A percentile compares a stretch with the other conserved stretches of the same genome.
Evolutionary conservation across 2,329 filamentous ascomycete genomes (phyloP).

Genomic region (Pestalotiopsis sp.): DNA sequence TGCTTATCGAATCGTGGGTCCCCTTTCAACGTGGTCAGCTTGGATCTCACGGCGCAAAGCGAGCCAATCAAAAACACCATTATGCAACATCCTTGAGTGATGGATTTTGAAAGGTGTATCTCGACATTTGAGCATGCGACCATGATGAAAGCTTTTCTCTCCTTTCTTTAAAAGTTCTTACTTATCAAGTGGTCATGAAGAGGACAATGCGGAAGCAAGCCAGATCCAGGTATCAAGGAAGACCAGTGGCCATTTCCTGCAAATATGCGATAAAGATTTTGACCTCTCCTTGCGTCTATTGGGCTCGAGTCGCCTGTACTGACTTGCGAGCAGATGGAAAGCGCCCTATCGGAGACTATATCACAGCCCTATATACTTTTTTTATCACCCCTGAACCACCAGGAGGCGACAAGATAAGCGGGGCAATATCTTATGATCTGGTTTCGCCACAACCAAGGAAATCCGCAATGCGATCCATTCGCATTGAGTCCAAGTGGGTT

Average conservation of each 20-base stretch:
- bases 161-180: too few relatives aligned
- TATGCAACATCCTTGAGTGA: neutral
- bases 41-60: neutral
- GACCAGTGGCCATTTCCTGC: too few relatives aligned
- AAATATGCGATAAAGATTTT: too few relatives aligned
- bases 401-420: neutral
- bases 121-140: neutral
- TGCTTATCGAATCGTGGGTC: neutral
- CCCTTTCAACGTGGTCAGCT: neutral
- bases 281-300: too few relatives aligned
- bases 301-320: too few relatives aligned
- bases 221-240: too few relatives aligned
- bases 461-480: neutral
- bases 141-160: too few relatives aligned
- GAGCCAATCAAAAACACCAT: neutral
- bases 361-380: neutral
- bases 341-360: neutral
- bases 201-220: too few relatives aligned
- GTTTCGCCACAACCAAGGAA: neutral
- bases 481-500: neutral
- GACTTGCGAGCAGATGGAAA: neutral
- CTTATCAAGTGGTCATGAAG: too few relatives aligned
- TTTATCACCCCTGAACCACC: neutral
- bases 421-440: neutral
- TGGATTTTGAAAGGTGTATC: neutral